These are phyloP conservation scores for Eustoma russellianum DNA, from an alignment of 257 asterid species.

Conservation along the genomic window DNA sequence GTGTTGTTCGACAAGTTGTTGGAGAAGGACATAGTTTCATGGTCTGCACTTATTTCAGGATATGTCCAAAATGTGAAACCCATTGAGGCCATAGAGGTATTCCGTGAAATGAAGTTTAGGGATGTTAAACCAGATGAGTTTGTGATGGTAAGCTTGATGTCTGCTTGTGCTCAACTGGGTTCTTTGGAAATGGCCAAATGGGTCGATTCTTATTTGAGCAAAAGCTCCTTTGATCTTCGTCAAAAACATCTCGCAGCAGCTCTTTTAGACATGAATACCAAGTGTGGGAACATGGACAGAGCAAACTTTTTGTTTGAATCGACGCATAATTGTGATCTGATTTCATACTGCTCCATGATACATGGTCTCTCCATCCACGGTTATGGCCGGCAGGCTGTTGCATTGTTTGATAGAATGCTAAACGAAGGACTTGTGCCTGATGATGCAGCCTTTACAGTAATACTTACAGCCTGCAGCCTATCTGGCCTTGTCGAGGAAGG, in stretches of 20 bases:
- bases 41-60: conserved; percentile 72
- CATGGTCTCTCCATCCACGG: conserved; percentile 65
- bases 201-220: conserved; percentile 43
- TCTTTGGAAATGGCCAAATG: conserved; percentile 48
- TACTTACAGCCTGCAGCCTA: conserved; percentile 50
- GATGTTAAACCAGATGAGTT: conserved; percentile 55
- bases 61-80: conserved; percentile 63
- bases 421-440: conserved; percentile 60
- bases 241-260: conserved; percentile 50
- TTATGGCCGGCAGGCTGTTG: conserved; percentile 37
- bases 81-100: conserved; percentile 42
- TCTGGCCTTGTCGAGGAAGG: conserved; percentile 60
- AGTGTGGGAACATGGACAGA: conserved; percentile 73
- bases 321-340: conserved; percentile 43
- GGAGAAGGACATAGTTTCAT: conserved; percentile 45
- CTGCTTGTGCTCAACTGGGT: conserved; percentile 68
- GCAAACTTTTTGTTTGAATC: conserved; percentile 41
- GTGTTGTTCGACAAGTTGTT: conserved; percentile 39
- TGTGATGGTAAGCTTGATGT: conserved; percentile 65
- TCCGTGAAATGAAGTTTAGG: conserved; percentile 32
- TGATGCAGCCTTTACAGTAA: conserved; percentile 53
- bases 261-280: conserved; percentile 67
- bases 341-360: conserved; percentile 66
- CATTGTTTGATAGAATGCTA: conserved; percentile 48
- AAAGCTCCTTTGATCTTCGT: conserved; percentile 26